These are phyloP conservation scores for Insectozyma bohioensis DNA, from an alignment of 1,139 yeast species.

Conservation along the genomic window DNA sequence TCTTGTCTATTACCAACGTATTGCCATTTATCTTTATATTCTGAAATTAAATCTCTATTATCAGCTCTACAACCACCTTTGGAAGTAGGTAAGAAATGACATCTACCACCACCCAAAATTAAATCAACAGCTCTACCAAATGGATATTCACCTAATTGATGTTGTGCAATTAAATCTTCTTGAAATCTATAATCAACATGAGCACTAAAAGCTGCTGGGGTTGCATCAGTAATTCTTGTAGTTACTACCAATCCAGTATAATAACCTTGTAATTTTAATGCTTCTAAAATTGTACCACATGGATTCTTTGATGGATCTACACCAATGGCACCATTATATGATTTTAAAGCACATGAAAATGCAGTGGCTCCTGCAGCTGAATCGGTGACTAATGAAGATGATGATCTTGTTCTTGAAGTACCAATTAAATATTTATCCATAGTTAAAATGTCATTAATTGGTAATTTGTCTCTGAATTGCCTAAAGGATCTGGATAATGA, in stretches of 20 bases:
- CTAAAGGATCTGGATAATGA: slow-evolving; percentile 71
- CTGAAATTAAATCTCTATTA: slow-evolving; percentile 57
- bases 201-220: slow-evolving; percentile 84
- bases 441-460: slow-evolving; percentile 51
- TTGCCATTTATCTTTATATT: slow-evolving; percentile 58
- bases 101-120: slow-evolving; percentile 87
- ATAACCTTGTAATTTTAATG: slow-evolving; percentile 74
- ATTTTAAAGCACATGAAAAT: slow-evolving; percentile 72
- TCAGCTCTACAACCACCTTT: slow-evolving; percentile 72
- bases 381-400: slow-evolving; percentile 73
- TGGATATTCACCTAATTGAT: slow-evolving; percentile 72
- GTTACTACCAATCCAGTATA: slow-evolving; percentile 85
- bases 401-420: slow-evolving; percentile 73
- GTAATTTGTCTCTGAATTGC: slow-evolving; percentile 54
- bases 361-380: slow-evolving; percentile 97
- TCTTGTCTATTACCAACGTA: slow-evolving; percentile 58
- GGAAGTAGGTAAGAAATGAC: slow-evolving; percentile 58
- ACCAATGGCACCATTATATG: slow-evolving; percentile 84
- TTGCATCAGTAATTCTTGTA: slow-evolving; percentile 69
- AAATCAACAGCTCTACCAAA: slow-evolving; percentile 76
- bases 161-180: slow-evolving; percentile 83
- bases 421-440: slow-evolving; percentile 74
- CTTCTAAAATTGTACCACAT: slow-evolving; percentile 82
- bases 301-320: slow-evolving; percentile 61
- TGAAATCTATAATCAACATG: slow-evolving; percentile 73